A percentile compares a stretch with the other conserved stretches of the same genome.
phyloP scores from a whole-genome alignment of 768 basidiomycete species.

The Suillus subaureus region DNA sequence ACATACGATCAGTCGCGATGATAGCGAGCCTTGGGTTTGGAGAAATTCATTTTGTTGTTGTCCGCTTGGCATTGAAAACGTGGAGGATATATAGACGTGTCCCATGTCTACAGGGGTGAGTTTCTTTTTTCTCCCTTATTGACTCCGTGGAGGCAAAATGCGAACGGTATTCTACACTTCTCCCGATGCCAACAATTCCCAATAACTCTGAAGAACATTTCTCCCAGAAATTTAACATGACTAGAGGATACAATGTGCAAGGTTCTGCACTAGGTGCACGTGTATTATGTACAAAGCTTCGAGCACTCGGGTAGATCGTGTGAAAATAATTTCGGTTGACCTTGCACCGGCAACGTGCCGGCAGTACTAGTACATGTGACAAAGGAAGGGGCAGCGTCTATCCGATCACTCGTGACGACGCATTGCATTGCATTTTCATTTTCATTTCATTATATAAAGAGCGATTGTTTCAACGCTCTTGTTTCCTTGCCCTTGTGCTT shows the following conservation, averaged over 20 bases:
- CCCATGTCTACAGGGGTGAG: neutral
- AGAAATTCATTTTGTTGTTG: neutral
- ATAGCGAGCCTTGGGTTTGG: neutral
- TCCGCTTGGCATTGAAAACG: neutral
- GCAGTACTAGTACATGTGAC: constrained; percentile 1
- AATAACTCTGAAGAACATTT: neutral
- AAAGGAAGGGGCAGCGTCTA: constrained; percentile 5
- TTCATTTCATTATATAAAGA: constrained; percentile 1
- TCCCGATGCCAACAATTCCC: neutral
- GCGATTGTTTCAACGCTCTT: neutral
- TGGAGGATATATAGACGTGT: neutral
- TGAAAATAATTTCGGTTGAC: neutral
- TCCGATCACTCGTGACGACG: constrained; percentile 13
- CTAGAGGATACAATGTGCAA: too few species aligned
- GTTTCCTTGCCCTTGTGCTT: neutral
- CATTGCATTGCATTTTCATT: constrained; percentile 2
- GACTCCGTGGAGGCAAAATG: neutral
- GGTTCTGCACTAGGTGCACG: too few species aligned
- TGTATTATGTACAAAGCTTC: too few species aligned
- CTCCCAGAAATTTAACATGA: neutral
- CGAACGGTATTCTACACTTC: neutral
- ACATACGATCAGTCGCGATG: neutral
- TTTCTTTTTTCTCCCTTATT: neutral
- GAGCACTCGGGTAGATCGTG: neutral
- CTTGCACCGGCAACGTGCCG: neutral